Conservation (phyloP, 768 basidiomycete species). For the Russula compacta region DNA sequence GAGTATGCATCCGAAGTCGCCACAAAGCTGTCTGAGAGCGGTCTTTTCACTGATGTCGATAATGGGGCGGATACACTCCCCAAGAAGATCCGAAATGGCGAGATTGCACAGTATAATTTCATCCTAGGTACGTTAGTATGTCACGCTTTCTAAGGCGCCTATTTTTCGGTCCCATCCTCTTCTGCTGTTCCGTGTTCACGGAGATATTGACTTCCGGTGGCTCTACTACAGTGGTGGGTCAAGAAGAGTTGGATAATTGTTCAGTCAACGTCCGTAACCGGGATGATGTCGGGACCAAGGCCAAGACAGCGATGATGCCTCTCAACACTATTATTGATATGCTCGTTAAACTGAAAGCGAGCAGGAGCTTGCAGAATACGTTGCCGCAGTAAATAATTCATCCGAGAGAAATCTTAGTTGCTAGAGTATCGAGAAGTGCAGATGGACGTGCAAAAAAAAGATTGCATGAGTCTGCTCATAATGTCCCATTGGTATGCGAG, state of each 20-base stretch:
- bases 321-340: conserved; percentile 64
- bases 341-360: conserved; percentile 61
- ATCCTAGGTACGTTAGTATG: conserved; percentile 63
- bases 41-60: conserved; percentile 88
- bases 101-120: conserved; percentile 97
- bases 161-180: neutral
- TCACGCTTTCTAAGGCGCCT: too few species aligned
- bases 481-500: neutral
- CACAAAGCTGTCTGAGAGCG: conserved; percentile 53
- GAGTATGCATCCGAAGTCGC: conserved; percentile 83
- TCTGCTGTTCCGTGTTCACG: neutral
- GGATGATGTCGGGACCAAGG: conserved; percentile 84
- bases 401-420: neutral
- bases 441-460: neutral
- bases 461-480: neutral
- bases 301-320: conserved; percentile 63
- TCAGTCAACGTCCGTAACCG: conserved; percentile 96
- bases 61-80: conserved; percentile 84
- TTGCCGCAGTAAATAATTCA: conserved; percentile 27
- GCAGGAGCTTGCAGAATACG: conserved; percentile 44
- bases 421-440: neutral
- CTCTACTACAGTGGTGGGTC: conserved; percentile 69
- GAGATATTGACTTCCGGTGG: neutral
- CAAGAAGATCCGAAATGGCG: conserved; percentile 97
- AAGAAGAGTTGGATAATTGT: conserved; percentile 75